A percentile compares a stretch with the other conserved stretches of the same genome.
Conservation (phyloP, 2,329 filamentous ascomycete genomes). For the Beauveria sp. region DNA sequence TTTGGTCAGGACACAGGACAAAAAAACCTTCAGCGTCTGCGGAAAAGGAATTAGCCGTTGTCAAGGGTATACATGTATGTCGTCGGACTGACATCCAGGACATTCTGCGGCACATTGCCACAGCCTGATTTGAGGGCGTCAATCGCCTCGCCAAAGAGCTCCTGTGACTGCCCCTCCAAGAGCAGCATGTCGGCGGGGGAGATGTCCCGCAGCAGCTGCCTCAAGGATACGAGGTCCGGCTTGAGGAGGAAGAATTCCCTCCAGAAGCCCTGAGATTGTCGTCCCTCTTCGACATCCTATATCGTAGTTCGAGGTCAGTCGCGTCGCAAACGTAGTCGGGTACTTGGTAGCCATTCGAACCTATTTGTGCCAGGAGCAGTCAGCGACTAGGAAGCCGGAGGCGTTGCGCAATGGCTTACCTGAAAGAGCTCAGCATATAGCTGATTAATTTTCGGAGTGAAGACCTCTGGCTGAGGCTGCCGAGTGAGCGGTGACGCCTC, state of each 20-base stretch:
- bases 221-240: conserved; percentile 65
- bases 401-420: conserved; percentile 33
- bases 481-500: conserved; percentile 90
- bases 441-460: conserved; percentile 88
- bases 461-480: conserved; percentile 80
- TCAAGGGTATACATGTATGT: no score
- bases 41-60: conserved; percentile 12
- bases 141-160: conserved; percentile 71
- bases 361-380: not conserved
- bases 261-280: conserved; percentile 89
- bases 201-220: conserved; percentile 60
- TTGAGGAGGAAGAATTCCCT: conserved; percentile 86
- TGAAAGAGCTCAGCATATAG: conserved; percentile 82
- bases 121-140: conserved; percentile 55
- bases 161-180: conserved; percentile 68
- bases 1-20: conserved; percentile 75
- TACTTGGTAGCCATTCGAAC: conserved; percentile 5
- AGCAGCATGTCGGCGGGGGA: conserved; percentile 68
- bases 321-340: conserved; percentile 16
- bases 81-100: conserved; percentile 61
- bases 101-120: conserved; percentile 63
- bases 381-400: not conserved
- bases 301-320: conserved; percentile 21
- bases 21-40: conserved; percentile 83
- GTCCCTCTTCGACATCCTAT: conserved; percentile 56